Evolutionary conservation across 2,329 filamentous ascomycete species (phyloP).

Genomic region (Calonectria multiphialidica): DNA sequence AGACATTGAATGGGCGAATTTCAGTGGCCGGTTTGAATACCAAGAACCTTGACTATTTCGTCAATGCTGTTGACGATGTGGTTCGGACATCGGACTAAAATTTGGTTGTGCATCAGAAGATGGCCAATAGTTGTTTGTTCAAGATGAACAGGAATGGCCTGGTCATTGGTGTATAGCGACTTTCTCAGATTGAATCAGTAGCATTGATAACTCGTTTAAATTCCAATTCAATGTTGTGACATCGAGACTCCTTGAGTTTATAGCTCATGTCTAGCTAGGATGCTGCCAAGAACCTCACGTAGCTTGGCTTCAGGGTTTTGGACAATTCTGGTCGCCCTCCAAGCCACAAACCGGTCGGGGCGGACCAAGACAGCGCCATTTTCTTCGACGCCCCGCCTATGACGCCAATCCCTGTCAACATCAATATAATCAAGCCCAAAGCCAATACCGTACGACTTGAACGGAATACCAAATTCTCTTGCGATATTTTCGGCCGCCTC

Average conservation of each 20-base stretch:
- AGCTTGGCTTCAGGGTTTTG: background rate
- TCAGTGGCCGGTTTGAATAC: background rate
- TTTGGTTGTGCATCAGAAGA: too few relatives aligned
- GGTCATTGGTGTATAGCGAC: too few relatives aligned
- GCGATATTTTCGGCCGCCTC: background rate
- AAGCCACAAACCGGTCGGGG: conserved; percentile 16
- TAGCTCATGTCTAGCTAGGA: background rate
- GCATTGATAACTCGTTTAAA: too few relatives aligned
- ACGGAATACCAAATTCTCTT: background rate
- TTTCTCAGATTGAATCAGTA: too few relatives aligned
- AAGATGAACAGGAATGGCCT: too few relatives aligned
- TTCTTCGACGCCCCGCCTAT: conserved; percentile 4
- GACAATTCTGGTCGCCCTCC: background rate
- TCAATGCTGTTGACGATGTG: background rate
- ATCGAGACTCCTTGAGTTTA: too few relatives aligned
- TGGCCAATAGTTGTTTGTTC: too few relatives aligned
- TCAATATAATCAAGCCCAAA: conserved; percentile 18
- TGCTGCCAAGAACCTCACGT: background rate
- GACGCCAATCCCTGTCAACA: conserved; percentile 6
- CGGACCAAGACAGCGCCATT: conserved; percentile 14
- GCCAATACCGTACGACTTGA: conserved; percentile 11
- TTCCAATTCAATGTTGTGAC: too few relatives aligned
- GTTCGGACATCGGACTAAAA: background rate
- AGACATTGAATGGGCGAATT: background rate
- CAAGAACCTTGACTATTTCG: background rate